Evolutionary conservation across 108 stramenopile species (phyloP).

Genomic region (Nitzschia sp.): DNA sequence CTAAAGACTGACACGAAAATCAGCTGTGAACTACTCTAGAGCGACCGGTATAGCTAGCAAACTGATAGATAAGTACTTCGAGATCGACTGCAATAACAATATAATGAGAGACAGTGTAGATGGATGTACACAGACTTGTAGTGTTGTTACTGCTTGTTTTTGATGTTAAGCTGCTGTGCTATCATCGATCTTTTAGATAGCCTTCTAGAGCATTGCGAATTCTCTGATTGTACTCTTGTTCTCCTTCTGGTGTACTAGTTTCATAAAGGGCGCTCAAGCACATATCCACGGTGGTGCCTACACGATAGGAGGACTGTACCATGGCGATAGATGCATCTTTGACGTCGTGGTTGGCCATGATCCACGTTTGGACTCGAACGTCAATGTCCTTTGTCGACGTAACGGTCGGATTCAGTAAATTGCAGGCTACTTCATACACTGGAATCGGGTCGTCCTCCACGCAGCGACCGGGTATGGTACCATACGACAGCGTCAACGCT

Average conservation of each 20-base stretch:
- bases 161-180: no score
- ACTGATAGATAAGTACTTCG: no score
- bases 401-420: slow-evolving; percentile 55
- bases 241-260: neutral
- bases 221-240: slow-evolving; percentile 8
- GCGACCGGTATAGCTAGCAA: no score
- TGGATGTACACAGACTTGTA: no score
- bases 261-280: slow-evolving; percentile 37
- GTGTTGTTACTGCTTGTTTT: no score
- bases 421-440: slow-evolving; percentile 83
- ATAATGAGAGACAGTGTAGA: no score
- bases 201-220: neutral
- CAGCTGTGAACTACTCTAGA: no score
- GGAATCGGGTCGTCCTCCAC: slow-evolving; percentile 1
- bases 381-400: slow-evolving; percentile 42
- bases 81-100: no score
- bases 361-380: slow-evolving; percentile 43
- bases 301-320: slow-evolving; percentile 60
- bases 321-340: slow-evolving; percentile 7
- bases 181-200: no score
- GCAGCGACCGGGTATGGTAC: neutral
- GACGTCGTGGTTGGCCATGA: slow-evolving; percentile 18
- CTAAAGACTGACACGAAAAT: no score
- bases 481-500: slow-evolving; percentile 78
- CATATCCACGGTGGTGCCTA: slow-evolving; percentile 62